Evolutionary conservation across 2,329 filamentous ascomycete species (phyloP).

Genomic region (Scytalidium sp.): DNA sequence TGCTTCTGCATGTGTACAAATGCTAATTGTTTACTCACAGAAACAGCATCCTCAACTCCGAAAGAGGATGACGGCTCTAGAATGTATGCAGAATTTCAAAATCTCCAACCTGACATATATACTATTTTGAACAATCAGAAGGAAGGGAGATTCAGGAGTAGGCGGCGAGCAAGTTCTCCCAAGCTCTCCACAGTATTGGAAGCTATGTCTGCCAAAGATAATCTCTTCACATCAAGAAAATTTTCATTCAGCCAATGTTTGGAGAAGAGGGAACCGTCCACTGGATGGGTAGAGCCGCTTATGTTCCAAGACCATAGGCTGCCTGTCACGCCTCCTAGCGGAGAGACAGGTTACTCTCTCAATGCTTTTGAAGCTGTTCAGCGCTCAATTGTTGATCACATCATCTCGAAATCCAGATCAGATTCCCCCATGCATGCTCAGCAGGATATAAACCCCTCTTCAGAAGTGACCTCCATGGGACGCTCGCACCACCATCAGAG

Average conservation of each 20-base stretch:
- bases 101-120: not conserved
- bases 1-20: not conserved
- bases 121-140: not conserved
- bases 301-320: not conserved
- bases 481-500: not conserved
- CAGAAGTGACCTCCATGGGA: not conserved
- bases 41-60: not conserved
- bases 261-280: not conserved
- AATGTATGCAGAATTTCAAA: not conserved
- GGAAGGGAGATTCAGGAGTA: not conserved
- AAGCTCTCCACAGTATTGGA: constrained; percentile 17
- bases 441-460: not conserved
- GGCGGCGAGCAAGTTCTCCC: not conserved
- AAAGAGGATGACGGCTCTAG: not conserved
- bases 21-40: not conserved
- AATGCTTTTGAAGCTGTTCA: constrained; percentile 13
- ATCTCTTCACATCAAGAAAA: constrained; percentile 1
- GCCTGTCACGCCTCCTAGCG: constrained; percentile 24
- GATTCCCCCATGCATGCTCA: not conserved
- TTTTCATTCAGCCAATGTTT: not conserved
- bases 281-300: not conserved
- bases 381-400: constrained; percentile 6
- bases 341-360: constrained; percentile 13
- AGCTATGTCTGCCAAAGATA: constrained; percentile 2
- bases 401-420: constrained; percentile 3